phyloP scores from a whole-genome alignment of 176 grass and related monocot genomes.

The Puya raimondii region DNA sequence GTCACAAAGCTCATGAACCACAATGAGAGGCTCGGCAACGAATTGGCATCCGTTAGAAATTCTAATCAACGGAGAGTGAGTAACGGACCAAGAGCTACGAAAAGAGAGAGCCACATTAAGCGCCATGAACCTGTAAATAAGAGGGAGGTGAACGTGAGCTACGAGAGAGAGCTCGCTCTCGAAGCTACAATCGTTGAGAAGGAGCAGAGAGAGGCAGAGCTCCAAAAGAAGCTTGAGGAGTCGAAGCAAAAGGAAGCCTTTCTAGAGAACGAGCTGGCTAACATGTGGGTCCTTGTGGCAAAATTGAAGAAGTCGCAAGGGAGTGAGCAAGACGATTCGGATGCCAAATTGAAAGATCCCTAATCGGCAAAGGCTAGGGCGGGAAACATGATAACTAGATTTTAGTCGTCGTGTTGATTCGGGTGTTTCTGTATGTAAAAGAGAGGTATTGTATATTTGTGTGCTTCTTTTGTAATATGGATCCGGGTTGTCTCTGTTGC shows the following conservation, averaged over 20 bases:
- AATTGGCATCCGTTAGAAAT: slow-evolving; percentile 58
- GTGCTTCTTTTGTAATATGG: slow-evolving; percentile 9
- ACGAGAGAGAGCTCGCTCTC: slow-evolving; percentile 52
- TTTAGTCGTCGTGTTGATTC: slow-evolving; percentile 30
- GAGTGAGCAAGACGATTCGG: slow-evolving; percentile 39
- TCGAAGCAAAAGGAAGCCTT: slow-evolving; percentile 84
- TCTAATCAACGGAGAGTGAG: slow-evolving; percentile 56
- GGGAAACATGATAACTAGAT: slow-evolving; percentile 22
- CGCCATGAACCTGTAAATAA: slow-evolving; percentile 55
- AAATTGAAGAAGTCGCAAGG: slow-evolving; percentile 80
- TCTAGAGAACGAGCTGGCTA: slow-evolving; percentile 85
- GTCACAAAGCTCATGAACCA: slow-evolving; percentile 99
- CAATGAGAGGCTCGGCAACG: slow-evolving; percentile 78
- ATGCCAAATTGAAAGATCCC: slow-evolving; percentile 28
- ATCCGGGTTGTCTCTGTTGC: too few species aligned
- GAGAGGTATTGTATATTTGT: slow-evolving; percentile 24
- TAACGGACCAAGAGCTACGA: slow-evolving; percentile 52
- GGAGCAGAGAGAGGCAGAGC: slow-evolving; percentile 74
- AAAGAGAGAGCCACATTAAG: slow-evolving; percentile 55
- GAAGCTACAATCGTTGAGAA: slow-evolving; percentile 57
- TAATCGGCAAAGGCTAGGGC: slow-evolving; percentile 6
- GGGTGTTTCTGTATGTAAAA: slow-evolving; percentile 45
- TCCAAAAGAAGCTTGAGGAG: slow-evolving; percentile 75
- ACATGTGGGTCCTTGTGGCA: slow-evolving; percentile 96
- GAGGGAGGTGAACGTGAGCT: slow-evolving; percentile 43